Base-by-base conservation (phyloP, 2,329 filamentous ascomycete species). In the Xylariaceae sp. region DNA sequence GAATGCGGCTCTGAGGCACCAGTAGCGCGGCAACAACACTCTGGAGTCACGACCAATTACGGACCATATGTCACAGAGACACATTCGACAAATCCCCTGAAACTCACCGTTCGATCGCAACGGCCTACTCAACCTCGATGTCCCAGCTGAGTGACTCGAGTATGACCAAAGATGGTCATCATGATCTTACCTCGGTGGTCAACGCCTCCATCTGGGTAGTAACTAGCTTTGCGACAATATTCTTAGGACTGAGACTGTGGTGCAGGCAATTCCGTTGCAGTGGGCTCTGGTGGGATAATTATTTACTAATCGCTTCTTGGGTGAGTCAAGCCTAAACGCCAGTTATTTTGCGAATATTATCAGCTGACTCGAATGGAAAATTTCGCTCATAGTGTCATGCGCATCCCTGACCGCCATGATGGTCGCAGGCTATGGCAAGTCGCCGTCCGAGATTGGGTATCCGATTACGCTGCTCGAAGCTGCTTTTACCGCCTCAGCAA, bases 141-240 rank as follows among this genome's bases (percentile, higher is more conserved):
- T n/a, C n/a, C n/a, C n/a, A n/a, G n/a, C n/a, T n/a, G n/a, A n/a
- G n/a, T n/a, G n/a, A n/a, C n/a, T n/a, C n/a, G n/a, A n/a, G n/a
- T n/a, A n/a, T n/a, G n/a, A n/a, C n/a, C 22, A 6, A 26, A 6
- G 22, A 26, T 11, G 22, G 22, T 17, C 37, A 34, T 12, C 19
- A 17, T 3, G 18, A 39, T 34, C 37, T 30, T 13, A 34, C 29
- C 8, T 32, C 15, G 30, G n/a, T 41, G 31, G 22, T 31, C 7
- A 36, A 41, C 13, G 24, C 24, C 4, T 19, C 34, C 3, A 11
- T 24, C 64, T 64, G 3, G 62, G 22, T 31, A 7, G n/a, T 43
- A 13, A 24, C 36, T n/a, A 15, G 6, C 26, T 22, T 33, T 9
- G 37, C 41, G 4, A 37, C 30, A 6, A 22, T 19, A 4, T 39